A percentile compares a stretch with the other conserved stretches of the same genome.
These are phyloP conservation scores for Macrolepiota fuliginosa DNA, from an alignment of 768 basidiomycete species.

Conservation along the genomic window DNA sequence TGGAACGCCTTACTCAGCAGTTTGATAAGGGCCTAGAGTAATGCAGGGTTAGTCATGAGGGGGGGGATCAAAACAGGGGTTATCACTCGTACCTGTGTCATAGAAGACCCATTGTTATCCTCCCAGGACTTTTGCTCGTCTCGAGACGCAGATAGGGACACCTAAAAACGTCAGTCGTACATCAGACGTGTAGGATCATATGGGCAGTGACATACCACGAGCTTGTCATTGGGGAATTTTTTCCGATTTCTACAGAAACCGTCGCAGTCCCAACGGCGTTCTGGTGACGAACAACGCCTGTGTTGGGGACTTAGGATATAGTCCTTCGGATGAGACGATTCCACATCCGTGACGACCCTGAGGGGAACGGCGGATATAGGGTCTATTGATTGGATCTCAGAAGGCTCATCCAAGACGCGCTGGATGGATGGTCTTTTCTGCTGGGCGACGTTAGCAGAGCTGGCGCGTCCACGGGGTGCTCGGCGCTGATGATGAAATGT, in stretches of 20 bases:
- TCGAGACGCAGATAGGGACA: conserved; percentile 35
- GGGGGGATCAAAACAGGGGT: too few species aligned
- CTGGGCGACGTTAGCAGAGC: too few species aligned
- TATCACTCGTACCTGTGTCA: conserved; percentile 29
- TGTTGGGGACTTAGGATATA: conserved; percentile 14
- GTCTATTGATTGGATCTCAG: too few species aligned
- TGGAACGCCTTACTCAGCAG: background rate
- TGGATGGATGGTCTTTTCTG: background rate
- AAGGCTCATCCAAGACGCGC: background rate
- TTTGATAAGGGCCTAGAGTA: background rate
- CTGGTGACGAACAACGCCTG: conserved; percentile 27
- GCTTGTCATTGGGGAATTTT: conserved; percentile 16
- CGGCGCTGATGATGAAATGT: too few species aligned
- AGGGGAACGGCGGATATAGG: background rate
- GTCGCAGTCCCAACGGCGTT: conserved; percentile 24
- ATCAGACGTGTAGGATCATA: too few species aligned
- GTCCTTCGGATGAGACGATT: background rate
- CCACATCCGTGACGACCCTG: background rate
- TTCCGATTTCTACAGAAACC: conserved; percentile 7
- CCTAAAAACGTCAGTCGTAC: conserved; percentile 18
- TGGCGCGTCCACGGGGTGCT: too few species aligned
- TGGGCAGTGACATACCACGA: conserved; percentile 34
- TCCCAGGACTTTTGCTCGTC: conserved; percentile 39
- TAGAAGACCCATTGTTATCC: conserved; percentile 30
- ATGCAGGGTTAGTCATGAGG: background rate